Evolutionary conservation across 1,139 yeast species (phyloP).

Genomic region (Candida sanyaensis): DNA sequence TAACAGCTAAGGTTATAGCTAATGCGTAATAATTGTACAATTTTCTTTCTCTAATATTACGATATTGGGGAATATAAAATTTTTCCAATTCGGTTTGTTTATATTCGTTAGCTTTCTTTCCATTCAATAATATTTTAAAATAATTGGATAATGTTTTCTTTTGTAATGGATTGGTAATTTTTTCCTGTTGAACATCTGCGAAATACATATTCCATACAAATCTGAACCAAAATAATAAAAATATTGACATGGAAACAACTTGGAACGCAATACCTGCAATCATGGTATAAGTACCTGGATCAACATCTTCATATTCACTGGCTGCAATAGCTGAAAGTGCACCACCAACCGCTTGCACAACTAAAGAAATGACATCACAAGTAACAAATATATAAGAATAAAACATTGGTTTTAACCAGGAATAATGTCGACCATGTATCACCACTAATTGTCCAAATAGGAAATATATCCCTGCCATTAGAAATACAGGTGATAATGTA

Average conservation of each 20-base stretch:
- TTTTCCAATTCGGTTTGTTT: slow-evolving; percentile 24
- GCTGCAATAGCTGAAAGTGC: slow-evolving; percentile 68
- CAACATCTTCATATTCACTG: slow-evolving; percentile 31
- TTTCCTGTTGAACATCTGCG: slow-evolving; percentile 13
- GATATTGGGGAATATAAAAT: slow-evolving; percentile 38
- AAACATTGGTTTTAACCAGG: slow-evolving; percentile 68
- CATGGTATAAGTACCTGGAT: slow-evolving; percentile 70
- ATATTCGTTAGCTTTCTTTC: slow-evolving; percentile 21
- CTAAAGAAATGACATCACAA: slow-evolving; percentile 65
- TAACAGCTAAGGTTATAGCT: slow-evolving; percentile 51
- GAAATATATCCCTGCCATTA: slow-evolving; percentile 84
- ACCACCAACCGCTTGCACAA: slow-evolving; percentile 80
- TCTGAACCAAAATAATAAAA: slow-evolving; percentile 54
- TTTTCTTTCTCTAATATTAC: slow-evolving; percentile 36
- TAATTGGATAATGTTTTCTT: slow-evolving; percentile 17
- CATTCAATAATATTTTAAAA: slow-evolving; percentile 25
- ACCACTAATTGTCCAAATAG: slow-evolving; percentile 70
- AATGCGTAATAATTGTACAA: slow-evolving; percentile 48
- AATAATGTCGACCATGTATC: slow-evolving; percentile 62
- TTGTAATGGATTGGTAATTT: background rate
- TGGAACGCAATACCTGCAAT: slow-evolving; percentile 81
- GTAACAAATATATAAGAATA: slow-evolving; percentile 68
- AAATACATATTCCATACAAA: slow-evolving; percentile 50
- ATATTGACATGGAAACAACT: slow-evolving; percentile 70
- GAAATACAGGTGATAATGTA: slow-evolving; percentile 82